A percentile compares a stretch with the other conserved stretches of the same genome.
phyloP scores from a whole-genome alignment of 495 filamentous ascomycete species.

The Aspergillus haitiensis region DNA sequence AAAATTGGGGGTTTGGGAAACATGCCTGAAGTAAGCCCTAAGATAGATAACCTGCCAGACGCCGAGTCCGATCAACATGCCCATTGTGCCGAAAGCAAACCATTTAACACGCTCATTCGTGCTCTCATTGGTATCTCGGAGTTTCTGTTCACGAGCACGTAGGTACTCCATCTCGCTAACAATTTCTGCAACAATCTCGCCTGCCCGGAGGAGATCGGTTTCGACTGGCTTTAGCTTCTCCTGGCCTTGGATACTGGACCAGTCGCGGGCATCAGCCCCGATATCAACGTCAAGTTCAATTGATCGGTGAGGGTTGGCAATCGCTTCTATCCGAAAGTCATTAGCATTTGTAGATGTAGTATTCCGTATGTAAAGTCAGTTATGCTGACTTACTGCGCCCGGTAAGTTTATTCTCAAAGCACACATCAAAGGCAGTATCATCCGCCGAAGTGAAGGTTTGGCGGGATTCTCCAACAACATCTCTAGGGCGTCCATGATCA shows the following conservation, averaged over 20 bases:
- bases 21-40: conserved; percentile 90
- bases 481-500: conserved; percentile 87
- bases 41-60: conserved; percentile 98
- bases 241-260: conserved; percentile 90
- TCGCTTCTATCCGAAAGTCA: conserved; percentile 27
- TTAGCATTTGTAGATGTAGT: conserved; percentile 5
- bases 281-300: conserved; percentile 98
- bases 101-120: conserved; percentile 98
- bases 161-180: conserved; percentile 93
- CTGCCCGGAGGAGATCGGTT: conserved; percentile 90
- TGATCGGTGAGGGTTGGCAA: conserved; percentile 65
- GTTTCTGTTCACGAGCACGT: conserved; percentile 83
- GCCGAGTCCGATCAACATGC: conserved; percentile 85
- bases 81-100: conserved; percentile 95
- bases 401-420: conserved; percentile 82
- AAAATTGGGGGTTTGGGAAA: conserved; percentile 13
- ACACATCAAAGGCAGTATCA: conserved; percentile 94
- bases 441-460: conserved; percentile 95
- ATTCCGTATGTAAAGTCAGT: neutral
- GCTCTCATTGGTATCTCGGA: conserved; percentile 98
- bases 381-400: conserved; percentile 55
- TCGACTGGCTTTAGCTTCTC: conserved; percentile 99
- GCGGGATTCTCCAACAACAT: conserved; percentile 87
- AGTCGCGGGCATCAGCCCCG: conserved; percentile 96
- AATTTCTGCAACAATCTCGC: conserved; percentile 80